Percentiles rank a stretch among this genome's conserved stretches.
Evolutionary conservation across 768 basidiomycete species (phyloP).

Genomic region (Mrakia gelida): DNA sequence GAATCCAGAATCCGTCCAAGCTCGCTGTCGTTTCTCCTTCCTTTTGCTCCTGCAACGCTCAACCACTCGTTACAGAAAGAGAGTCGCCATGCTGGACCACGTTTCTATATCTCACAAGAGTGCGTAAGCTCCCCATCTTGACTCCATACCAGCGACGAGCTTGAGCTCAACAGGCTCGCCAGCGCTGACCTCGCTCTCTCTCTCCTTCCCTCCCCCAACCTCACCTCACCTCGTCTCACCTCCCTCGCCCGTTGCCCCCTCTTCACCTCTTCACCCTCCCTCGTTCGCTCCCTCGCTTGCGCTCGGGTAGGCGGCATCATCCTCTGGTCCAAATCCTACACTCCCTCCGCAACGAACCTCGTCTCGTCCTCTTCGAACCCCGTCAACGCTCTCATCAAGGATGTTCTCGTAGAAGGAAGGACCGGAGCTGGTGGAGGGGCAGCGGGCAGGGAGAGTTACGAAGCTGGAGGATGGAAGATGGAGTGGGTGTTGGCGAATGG

Average conservation of each 20-base stretch:
- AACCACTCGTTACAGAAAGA: too few species aligned
- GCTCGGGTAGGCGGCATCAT: constrained; percentile 25
- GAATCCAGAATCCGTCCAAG: not conserved
- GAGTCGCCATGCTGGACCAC: constrained; percentile 73
- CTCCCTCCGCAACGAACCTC: constrained; percentile 11
- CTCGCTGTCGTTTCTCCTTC: not conserved
- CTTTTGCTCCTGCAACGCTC: not conserved
- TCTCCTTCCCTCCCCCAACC: not conserved
- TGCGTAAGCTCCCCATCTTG: constrained; percentile 38
- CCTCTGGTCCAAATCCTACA: constrained; percentile 30
- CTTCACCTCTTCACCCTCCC: too few species aligned
- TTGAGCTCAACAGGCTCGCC: too few species aligned
- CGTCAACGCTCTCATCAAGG: constrained; percentile 80
- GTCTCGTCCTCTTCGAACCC: constrained; percentile 52
- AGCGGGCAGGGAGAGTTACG: constrained; percentile 12
- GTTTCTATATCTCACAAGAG: constrained; percentile 95
- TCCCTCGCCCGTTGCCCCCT: not conserved
- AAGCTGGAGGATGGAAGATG: constrained; percentile 33
- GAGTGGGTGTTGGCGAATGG: constrained; percentile 55
- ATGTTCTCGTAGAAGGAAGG: constrained; percentile 93
- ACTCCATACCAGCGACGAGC: too few species aligned
- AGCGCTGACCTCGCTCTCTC: not conserved
- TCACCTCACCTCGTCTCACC: not conserved
- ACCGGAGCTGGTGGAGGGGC: not conserved
- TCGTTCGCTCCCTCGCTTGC: not conserved